Conservation (phyloP, 352 stramenopile genomes). For the Pythium guiyangense region DNA sequence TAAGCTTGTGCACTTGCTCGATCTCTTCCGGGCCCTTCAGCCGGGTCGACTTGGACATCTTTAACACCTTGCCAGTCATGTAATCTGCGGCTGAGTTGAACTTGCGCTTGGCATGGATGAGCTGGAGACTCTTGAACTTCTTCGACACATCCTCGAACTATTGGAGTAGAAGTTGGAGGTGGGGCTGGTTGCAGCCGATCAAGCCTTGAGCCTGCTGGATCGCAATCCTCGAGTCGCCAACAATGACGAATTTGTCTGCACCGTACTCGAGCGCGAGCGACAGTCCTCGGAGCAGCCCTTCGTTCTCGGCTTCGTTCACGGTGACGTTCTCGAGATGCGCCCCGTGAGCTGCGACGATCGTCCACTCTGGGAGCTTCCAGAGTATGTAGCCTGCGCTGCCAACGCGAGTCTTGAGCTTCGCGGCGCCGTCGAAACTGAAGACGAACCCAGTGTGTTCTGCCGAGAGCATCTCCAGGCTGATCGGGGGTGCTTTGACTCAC, state of each 20-base stretch:
- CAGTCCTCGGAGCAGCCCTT: conserved; percentile 11
- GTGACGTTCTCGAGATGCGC: no score
- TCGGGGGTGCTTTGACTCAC: not conserved
- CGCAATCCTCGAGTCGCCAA: conserved; percentile 12
- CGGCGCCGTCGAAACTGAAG: conserved; percentile 20
- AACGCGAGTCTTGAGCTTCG: no score
- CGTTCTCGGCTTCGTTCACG: no score
- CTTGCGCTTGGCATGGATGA: conserved; percentile 4
- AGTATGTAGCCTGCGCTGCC: no score
- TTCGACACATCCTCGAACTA: not conserved
- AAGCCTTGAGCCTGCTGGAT: conserved; percentile 15
- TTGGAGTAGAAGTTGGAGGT: conserved; percentile 5
- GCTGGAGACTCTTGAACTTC: not conserved
- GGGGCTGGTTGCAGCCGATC: conserved; percentile 12
- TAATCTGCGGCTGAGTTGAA: conserved; percentile 10
- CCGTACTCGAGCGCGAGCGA: not conserved
- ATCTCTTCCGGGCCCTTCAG: no score
- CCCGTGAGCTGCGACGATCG: no score
- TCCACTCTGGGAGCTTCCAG: no score
- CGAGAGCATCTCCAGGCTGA: conserved; percentile 5
- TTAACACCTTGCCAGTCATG: not conserved
- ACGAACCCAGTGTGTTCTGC: no score
- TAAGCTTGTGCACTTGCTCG: no score
- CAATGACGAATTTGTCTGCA: conserved; percentile 9
- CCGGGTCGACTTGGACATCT: no score